Evolutionary conservation across 768 basidiomycete species (phyloP).

Genomic region (Boletus vermiculosoides): DNA sequence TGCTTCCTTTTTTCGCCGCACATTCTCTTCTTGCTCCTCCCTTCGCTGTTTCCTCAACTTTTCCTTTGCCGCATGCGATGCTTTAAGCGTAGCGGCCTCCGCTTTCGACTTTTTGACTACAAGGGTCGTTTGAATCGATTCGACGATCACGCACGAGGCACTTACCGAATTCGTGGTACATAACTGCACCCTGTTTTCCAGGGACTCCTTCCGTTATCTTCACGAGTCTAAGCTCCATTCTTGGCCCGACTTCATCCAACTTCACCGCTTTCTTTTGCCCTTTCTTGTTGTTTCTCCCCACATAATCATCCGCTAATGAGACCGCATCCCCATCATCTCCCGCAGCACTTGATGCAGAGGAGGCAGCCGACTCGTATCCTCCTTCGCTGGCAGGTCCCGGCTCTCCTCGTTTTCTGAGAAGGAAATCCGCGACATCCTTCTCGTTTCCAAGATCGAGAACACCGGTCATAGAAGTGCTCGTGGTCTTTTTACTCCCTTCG

Average conservation of each 20-base stretch:
- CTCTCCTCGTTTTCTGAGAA: slow-evolving; percentile 70
- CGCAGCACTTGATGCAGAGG: slow-evolving; percentile 78
- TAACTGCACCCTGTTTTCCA: slow-evolving; percentile 88
- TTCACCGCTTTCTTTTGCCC: slow-evolving; percentile 89
- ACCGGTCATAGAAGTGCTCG: slow-evolving; percentile 29
- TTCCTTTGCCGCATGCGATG: slow-evolving; percentile 74
- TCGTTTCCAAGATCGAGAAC: slow-evolving; percentile 84
- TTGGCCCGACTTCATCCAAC: slow-evolving; percentile 91
- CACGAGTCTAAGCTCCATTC: slow-evolving; percentile 89
- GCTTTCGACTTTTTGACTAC: slow-evolving; percentile 89
- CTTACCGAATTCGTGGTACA: slow-evolving; percentile 93
- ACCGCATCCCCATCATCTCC: slow-evolving; percentile 82
- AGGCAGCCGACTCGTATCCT: slow-evolving; percentile 78
- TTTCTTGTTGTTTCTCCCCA: slow-evolving; percentile 90
- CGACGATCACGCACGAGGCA: slow-evolving; percentile 7
- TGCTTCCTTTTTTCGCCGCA: slow-evolving; percentile 71
- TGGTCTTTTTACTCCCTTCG: slow-evolving; percentile 49
- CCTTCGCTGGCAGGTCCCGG: slow-evolving; percentile 53
- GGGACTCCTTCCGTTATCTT: slow-evolving; percentile 95
- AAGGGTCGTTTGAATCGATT: slow-evolving; percentile 6
- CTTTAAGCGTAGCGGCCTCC: slow-evolving; percentile 63
- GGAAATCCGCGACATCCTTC: slow-evolving; percentile 93
- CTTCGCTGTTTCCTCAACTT: slow-evolving; percentile 73
- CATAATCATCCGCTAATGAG: slow-evolving; percentile 87
- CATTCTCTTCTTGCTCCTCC: slow-evolving; percentile 91